Percentiles rank a stretch among this genome's conserved stretches.
Evolutionary conservation across 495 filamentous ascomycete species (phyloP).

Genomic region (Xylaria flabelliformis): DNA sequence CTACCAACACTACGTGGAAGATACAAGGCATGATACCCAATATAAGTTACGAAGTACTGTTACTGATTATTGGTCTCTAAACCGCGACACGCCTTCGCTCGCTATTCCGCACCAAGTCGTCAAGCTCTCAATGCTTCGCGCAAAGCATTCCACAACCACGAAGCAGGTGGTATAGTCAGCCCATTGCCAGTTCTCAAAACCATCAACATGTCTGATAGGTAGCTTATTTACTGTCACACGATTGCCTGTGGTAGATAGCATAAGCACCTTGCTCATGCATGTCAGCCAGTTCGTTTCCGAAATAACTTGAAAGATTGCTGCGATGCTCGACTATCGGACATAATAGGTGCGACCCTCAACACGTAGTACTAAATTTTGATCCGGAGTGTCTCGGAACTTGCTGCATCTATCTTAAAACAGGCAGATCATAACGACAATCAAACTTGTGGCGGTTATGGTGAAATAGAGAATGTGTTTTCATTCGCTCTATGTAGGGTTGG

Average conservation of each 20-base stretch:
- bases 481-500: too few species aligned
- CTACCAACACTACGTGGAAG: background rate
- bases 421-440: too few species aligned
- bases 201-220: background rate
- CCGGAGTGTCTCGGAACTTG: too few species aligned
- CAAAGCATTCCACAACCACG: background rate
- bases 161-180: background rate
- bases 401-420: too few species aligned
- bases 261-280: background rate
- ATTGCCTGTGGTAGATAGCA: background rate
- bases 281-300: slow-evolving; percentile 13
- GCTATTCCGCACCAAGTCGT: background rate
- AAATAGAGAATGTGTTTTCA: too few species aligned
- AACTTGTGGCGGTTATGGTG: too few species aligned
- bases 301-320: background rate
- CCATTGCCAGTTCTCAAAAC: background rate
- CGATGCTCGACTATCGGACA: background rate
- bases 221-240: background rate
- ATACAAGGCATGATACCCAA: slow-evolving; percentile 11
- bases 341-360: background rate
- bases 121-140: background rate
- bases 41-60: background rate
- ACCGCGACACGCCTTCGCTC: background rate
- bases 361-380: too few species aligned
- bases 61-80: background rate